Percentiles rank a stretch among this genome's conserved stretches.
These are phyloP conservation scores for Penicillium herquei DNA, from an alignment of 495 filamentous ascomycete species.

Conservation along the genomic window DNA sequence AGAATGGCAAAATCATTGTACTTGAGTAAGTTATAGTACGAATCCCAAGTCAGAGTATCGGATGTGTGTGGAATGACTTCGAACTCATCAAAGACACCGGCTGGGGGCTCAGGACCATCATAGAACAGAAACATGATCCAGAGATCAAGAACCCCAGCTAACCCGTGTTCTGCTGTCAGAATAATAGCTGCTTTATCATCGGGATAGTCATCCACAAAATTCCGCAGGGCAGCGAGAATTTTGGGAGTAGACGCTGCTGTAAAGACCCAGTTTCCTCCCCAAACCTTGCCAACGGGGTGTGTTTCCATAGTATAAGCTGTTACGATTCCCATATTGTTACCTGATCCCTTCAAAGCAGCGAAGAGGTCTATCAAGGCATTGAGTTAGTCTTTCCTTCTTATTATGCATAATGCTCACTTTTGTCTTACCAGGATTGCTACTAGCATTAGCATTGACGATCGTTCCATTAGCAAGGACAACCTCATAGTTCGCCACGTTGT, in stretches of 20 bases:
- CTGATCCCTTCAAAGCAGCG: slow-evolving; percentile 54
- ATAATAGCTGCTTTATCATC: slow-evolving; percentile 55
- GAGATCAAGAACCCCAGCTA: slow-evolving; percentile 39
- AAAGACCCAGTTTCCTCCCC: slow-evolving; percentile 55
- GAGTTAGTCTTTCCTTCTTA: slow-evolving; percentile 9
- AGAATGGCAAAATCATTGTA: slow-evolving; percentile 39
- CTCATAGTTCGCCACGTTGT: slow-evolving; percentile 53
- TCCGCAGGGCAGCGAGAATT: slow-evolving; percentile 47
- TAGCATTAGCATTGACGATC: slow-evolving; percentile 46
- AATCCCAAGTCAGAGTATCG: slow-evolving; percentile 50
- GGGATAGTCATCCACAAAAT: slow-evolving; percentile 51
- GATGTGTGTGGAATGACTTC: slow-evolving; percentile 46
- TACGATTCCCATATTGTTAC: slow-evolving; percentile 63
- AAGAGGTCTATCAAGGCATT: slow-evolving; percentile 47
- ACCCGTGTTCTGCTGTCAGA: slow-evolving; percentile 50
- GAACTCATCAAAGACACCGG: slow-evolving; percentile 56
- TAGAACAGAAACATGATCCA: slow-evolving; percentile 66
- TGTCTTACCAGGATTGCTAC: slow-evolving; percentile 34
- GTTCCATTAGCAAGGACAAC: slow-evolving; percentile 56
- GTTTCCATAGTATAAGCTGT: slow-evolving; percentile 53
- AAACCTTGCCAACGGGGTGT: slow-evolving; percentile 40
- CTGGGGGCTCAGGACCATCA: slow-evolving; percentile 54
- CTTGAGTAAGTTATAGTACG: slow-evolving; percentile 49
- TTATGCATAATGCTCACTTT: neutral
- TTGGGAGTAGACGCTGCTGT: slow-evolving; percentile 39